Evolutionary conservation across 352 stramenopile species (phyloP).

Genomic region (Pythium brachiatum): DNA sequence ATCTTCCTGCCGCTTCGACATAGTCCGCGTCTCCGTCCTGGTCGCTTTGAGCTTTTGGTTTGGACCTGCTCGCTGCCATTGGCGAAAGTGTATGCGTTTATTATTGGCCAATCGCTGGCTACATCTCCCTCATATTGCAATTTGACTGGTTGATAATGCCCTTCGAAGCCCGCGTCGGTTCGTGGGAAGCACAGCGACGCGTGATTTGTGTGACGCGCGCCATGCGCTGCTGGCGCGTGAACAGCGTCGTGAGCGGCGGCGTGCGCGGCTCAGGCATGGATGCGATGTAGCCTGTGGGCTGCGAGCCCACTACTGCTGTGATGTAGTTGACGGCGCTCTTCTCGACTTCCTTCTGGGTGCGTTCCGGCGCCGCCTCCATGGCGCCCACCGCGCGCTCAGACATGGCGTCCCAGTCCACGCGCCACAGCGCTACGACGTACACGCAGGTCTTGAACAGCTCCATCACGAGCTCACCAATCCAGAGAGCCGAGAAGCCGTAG

Average conservation of each 20-base stretch:
- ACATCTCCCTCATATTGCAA: background rate
- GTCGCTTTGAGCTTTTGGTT: background rate
- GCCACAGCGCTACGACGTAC: conserved; percentile 42
- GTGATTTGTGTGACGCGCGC: conserved; percentile 19
- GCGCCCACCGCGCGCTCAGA: conserved; percentile 38
- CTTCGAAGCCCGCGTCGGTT: conserved; percentile 12
- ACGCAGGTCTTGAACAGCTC: conserved; percentile 60
- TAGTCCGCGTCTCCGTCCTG: background rate
- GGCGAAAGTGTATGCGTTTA: background rate
- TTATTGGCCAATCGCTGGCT: conserved; percentile 15
- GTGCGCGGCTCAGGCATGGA: conserved; percentile 41
- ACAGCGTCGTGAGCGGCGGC: conserved; percentile 40
- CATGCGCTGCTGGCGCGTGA: conserved; percentile 33
- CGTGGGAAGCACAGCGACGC: conserved; percentile 25
- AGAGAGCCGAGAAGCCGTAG: conserved; percentile 62
- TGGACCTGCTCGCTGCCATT: background rate
- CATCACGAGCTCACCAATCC: conserved; percentile 59
- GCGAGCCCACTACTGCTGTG: conserved; percentile 51
- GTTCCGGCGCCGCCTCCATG: conserved; percentile 42
- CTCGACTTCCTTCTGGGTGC: conserved; percentile 37
- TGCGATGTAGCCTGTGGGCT: conserved; percentile 50
- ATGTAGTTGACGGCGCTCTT: conserved; percentile 63
- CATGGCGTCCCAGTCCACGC: conserved; percentile 51
- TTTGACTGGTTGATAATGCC: conserved; percentile 24
- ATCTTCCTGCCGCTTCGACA: conserved; percentile 25